Evolutionary conservation across 441 rosid species (phyloP).

Genomic region (Kokia cookei): DNA sequence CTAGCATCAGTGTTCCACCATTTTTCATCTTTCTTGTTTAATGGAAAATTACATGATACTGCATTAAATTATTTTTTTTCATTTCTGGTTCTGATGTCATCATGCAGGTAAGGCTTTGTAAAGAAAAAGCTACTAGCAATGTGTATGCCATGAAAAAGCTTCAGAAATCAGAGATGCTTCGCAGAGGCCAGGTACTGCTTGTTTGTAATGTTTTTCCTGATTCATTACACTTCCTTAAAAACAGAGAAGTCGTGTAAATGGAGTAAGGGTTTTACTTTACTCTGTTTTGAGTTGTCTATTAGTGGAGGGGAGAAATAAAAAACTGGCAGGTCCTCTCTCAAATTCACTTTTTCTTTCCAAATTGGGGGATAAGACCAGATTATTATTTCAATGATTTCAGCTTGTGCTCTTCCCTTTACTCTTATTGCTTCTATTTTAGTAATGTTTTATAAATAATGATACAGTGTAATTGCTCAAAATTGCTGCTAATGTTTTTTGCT

Average conservation of each 20-base stretch:
- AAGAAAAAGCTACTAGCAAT: conserved; percentile 30
- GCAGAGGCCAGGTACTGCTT: conserved; percentile 39
- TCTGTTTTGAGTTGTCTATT: background rate
- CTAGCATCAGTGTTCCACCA: background rate
- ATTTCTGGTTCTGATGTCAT: background rate
- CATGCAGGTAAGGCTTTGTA: conserved; percentile 39
- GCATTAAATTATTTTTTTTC: background rate
- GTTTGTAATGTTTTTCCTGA: background rate
- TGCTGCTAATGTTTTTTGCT: background rate
- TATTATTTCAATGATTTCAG: background rate
- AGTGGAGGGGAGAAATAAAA: background rate
- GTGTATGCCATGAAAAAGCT: conserved; percentile 21
- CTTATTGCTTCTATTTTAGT: background rate
- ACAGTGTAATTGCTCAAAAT: background rate
- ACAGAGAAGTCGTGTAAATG: background rate
- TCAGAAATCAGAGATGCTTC: conserved; percentile 44
- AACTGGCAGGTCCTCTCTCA: background rate
- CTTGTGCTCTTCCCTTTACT: background rate
- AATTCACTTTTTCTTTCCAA: background rate
- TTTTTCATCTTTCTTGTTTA: background rate
- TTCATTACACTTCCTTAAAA: background rate
- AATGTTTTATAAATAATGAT: background rate
- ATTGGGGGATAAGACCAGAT: background rate
- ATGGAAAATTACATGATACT: background rate
- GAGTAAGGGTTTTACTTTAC: background rate